Percentiles rank a stretch among this genome's conserved stretches.
Conservation (phyloP, 768 basidiomycete species). For the Kwoniella sp. region DNA sequence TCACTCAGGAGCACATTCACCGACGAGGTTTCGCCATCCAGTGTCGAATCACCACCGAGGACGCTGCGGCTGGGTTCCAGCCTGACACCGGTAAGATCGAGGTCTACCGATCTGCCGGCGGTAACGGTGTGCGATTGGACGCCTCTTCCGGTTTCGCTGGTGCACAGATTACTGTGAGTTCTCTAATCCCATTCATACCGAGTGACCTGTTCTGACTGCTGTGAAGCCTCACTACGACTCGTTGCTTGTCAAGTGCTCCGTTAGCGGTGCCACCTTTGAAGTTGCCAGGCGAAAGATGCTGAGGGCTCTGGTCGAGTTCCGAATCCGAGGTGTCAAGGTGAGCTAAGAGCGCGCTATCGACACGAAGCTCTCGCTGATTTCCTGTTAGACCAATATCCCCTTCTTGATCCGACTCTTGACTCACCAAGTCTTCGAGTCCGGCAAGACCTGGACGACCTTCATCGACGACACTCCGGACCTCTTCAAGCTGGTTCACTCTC, state of each 20-base stretch:
- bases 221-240: constrained; percentile 93
- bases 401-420: constrained; percentile 98
- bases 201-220: neutral
- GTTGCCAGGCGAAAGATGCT: constrained; percentile 99
- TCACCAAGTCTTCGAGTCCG: constrained; percentile 90
- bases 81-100: constrained; percentile 99
- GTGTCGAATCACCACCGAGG: constrained; percentile 97
- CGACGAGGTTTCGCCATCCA: constrained; percentile 97
- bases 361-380: neutral
- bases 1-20: constrained; percentile 91
- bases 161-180: constrained; percentile 87
- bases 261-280: constrained; percentile 95
- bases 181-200: no score
- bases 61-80: constrained; percentile 85
- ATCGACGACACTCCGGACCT: constrained; percentile 99
- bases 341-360: neutral
- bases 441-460: constrained; percentile 99
- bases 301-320: constrained; percentile 98
- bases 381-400: constrained; percentile 84
- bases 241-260: constrained; percentile 90
- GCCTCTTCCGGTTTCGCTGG: constrained; percentile 97
- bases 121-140: constrained; percentile 95
- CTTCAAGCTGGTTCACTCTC: constrained; percentile 95
- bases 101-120: constrained; percentile 96
- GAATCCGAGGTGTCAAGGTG: constrained; percentile 95